Conservation (phyloP, 2,329 filamentous ascomycete genomes). For the Trichoderma breve region DNA sequence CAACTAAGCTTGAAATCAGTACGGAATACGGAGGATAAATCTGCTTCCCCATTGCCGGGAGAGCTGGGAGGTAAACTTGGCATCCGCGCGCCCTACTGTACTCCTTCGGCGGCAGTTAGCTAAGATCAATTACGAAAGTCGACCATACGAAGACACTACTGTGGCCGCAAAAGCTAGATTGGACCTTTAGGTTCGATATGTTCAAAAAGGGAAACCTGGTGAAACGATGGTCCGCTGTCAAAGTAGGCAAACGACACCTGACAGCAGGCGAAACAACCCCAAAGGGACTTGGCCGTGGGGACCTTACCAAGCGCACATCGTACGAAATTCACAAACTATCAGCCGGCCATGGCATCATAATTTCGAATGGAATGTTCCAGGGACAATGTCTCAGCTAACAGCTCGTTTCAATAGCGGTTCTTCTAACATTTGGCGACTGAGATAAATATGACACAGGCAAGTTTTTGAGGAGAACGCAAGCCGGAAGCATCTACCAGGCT, state of each 20-base stretch:
- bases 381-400: not conserved
- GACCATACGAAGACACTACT: not conserved
- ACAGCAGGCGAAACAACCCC: not conserved
- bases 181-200: not conserved
- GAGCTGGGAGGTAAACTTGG: not conserved
- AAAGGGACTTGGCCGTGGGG: not conserved
- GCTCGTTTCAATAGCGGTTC: not conserved
- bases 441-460: not conserved
- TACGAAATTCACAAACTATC: not conserved
- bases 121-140: not conserved
- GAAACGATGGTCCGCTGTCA: not conserved
- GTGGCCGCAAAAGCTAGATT: not conserved
- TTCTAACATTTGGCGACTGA: conserved; percentile 5
- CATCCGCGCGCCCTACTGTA: not conserved
- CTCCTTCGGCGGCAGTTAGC: not conserved
- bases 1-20: not conserved
- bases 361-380: not conserved
- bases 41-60: not conserved
- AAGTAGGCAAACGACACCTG: not conserved
- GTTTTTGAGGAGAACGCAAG: not conserved
- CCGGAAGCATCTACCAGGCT: not conserved
- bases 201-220: not conserved
- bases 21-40: not conserved
- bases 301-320: not conserved
- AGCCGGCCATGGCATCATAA: not conserved